Conservation (phyloP, 208 protist species). For the Acanthamoeba sp. region DNA sequence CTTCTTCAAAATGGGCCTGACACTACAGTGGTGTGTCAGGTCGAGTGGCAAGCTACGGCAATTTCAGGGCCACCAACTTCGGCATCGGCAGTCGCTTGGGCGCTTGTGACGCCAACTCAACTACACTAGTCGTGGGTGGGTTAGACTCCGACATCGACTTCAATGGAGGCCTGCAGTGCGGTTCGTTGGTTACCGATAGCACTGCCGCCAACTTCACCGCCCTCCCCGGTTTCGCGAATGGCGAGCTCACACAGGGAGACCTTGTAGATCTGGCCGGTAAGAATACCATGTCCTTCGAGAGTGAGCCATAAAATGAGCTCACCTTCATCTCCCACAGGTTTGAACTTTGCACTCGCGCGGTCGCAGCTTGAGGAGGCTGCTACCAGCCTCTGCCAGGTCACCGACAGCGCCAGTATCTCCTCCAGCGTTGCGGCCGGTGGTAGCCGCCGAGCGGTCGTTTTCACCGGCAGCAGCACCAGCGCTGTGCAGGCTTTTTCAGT, state of each 20-base stretch:
- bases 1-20: no score
- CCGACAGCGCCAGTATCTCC: background rate
- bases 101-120: background rate
- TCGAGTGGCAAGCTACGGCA: background rate
- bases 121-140: background rate
- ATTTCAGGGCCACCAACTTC: background rate
- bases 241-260: background rate
- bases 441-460: background rate
- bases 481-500: background rate
- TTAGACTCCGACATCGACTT: background rate
- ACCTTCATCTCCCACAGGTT: background rate
- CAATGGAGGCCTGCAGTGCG: background rate
- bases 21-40: no score
- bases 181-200: background rate
- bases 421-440: background rate
- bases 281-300: background rate
- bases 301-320: no score
- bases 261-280: background rate
- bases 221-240: background rate
- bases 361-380: background rate
- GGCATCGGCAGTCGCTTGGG: background rate
- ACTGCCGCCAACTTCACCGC: background rate
- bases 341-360: background rate
- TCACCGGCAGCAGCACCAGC: background rate
- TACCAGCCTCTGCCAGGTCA: background rate